phyloP scores from a whole-genome alignment of 2,329 filamentous ascomycete genomes.

The Metarhizium guizhouense region DNA sequence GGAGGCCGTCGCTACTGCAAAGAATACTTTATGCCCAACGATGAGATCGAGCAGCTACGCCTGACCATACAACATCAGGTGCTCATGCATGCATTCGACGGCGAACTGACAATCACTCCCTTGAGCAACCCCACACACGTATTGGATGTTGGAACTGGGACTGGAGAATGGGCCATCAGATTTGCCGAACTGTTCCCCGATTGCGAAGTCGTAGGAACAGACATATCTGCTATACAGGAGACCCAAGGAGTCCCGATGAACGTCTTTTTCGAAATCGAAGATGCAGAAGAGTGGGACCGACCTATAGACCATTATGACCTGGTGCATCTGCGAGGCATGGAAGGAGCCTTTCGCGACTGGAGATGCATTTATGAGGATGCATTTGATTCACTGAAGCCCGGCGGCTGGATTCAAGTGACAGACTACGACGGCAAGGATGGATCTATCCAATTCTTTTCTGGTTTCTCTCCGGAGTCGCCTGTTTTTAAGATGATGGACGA shows the following conservation, averaged over 20 bases:
- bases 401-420: constrained; percentile 47
- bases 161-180: constrained; percentile 41
- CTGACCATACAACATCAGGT: constrained; percentile 54
- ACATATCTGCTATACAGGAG: constrained; percentile 48
- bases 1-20: constrained; percentile 55
- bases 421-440: constrained; percentile 41
- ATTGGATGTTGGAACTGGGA: constrained; percentile 51
- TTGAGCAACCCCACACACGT: constrained; percentile 31
- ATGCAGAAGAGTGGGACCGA: constrained; percentile 52
- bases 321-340: constrained; percentile 47
- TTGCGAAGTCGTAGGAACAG: constrained; percentile 49
- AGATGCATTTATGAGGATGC: constrained; percentile 42
- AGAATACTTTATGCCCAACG: constrained; percentile 58
- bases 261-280: constrained; percentile 51
- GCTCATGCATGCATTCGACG: constrained; percentile 42
- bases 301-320: constrained; percentile 43
- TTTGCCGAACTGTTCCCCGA: constrained; percentile 45
- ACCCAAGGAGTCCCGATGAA: constrained; percentile 48
- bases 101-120: constrained; percentile 34
- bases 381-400: constrained; percentile 44
- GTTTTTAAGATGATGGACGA: constrained; percentile 33
- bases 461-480: constrained; percentile 36
- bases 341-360: constrained; percentile 50
- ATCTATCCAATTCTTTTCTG: constrained; percentile 19
- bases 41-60: constrained; percentile 55